Conservation (phyloP, 31 red algal genomes). For the Asparagopsis taxiformis region DNA sequence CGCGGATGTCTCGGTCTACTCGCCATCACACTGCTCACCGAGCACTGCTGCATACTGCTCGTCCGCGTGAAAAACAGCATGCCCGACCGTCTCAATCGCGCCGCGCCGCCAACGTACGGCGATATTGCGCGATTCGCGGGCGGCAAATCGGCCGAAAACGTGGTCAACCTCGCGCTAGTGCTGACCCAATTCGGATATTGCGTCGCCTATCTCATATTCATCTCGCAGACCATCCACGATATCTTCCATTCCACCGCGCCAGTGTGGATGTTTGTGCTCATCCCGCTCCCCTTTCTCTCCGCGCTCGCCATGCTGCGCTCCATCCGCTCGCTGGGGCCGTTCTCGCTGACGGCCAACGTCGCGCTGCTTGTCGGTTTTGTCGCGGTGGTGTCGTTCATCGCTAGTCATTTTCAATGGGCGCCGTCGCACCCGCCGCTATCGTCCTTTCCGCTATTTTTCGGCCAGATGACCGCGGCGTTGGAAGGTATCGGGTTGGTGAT, state of each 20-base stretch:
- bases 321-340: slow-evolving; percentile 80
- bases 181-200: slow-evolving; percentile 97
- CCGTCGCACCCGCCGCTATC: slow-evolving; percentile 59
- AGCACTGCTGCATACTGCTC: slow-evolving; percentile 82
- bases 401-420: slow-evolving; percentile 74
- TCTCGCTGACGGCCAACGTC: slow-evolving; percentile 75
- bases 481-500: slow-evolving; percentile 96
- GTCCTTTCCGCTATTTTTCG: slow-evolving; percentile 86
- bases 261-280: slow-evolving; percentile 63
- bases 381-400: slow-evolving; percentile 73
- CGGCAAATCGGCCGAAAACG: slow-evolving; percentile 51
- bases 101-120: slow-evolving; percentile 48
- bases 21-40: slow-evolving; percentile 64
- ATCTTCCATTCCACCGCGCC: slow-evolving; percentile 47
- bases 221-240: slow-evolving; percentile 88
- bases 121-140: slow-evolving; percentile 68
- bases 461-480: slow-evolving; percentile 88
- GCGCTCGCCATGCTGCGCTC: slow-evolving; percentile 58
- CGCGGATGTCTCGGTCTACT: slow-evolving; percentile 79
- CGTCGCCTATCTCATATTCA: slow-evolving; percentile 93
- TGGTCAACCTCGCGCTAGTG: slow-evolving; percentile 70
- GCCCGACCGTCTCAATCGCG: slow-evolving; percentile 8
- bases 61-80: slow-evolving; percentile 61
- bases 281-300: slow-evolving; percentile 71
- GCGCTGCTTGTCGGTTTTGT: slow-evolving; percentile 75